These are phyloP conservation scores for Cladorrhinum samala DNA, from an alignment of 495 filamentous ascomycete genomes.

Conservation along the genomic window DNA sequence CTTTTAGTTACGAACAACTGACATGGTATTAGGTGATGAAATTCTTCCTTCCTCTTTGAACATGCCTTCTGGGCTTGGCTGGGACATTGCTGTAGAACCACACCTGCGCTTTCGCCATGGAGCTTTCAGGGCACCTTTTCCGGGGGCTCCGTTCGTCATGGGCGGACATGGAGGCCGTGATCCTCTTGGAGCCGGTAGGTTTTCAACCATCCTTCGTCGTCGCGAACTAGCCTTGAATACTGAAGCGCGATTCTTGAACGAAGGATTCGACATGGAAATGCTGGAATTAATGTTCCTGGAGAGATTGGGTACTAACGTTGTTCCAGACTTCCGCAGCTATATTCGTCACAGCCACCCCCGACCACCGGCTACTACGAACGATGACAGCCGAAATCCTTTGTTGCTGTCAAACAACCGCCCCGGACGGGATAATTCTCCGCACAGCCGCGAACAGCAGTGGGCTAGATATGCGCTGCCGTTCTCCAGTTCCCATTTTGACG, in stretches of 20 bases:
- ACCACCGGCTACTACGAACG: slow-evolving; percentile 32
- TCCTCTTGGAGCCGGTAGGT: slow-evolving; percentile 36
- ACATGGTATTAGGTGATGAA: slow-evolving; percentile 3
- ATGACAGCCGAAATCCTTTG: slow-evolving; percentile 80
- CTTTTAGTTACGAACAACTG: no score
- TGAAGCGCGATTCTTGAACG: neutral
- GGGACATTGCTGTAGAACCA: slow-evolving; percentile 39
- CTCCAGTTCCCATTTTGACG: slow-evolving; percentile 17
- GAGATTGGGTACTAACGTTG: slow-evolving; percentile 6
- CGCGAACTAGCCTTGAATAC: neutral
- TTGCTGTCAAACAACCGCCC: slow-evolving; percentile 40
- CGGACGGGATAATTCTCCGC: slow-evolving; percentile 33
- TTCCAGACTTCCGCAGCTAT: slow-evolving; percentile 35
- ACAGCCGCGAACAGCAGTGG: slow-evolving; percentile 18
- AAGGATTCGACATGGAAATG: neutral
- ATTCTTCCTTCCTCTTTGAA: slow-evolving; percentile 27
- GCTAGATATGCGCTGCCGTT: neutral
- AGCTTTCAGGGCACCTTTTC: slow-evolving; percentile 31
- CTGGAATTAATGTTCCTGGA: neutral
- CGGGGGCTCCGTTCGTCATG: slow-evolving; percentile 35
- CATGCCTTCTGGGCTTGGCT: slow-evolving; percentile 37
- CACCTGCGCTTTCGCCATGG: slow-evolving; percentile 26
- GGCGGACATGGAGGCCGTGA: slow-evolving; percentile 35
- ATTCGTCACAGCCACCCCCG: slow-evolving; percentile 27
- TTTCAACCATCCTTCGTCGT: neutral